Evolutionary conservation across 306 rosid species (phyloP).

Genomic region (Vigna trinervia): DNA sequence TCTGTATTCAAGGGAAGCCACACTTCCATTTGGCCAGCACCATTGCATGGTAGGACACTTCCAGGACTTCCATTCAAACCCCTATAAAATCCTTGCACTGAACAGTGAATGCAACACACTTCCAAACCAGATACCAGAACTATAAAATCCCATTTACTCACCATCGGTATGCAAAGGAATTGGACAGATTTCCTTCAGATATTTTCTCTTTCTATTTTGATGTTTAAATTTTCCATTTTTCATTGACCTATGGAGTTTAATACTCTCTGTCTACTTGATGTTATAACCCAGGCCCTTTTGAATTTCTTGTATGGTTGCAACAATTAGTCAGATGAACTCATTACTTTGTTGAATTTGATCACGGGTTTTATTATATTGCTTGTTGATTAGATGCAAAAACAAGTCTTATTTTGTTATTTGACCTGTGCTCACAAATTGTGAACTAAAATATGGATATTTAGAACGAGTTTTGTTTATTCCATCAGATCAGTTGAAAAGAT

Average conservation of each 20-base stretch:
- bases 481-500: conserved; percentile 12
- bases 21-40: no score
- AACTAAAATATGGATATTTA: conserved; percentile 29
- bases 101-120: background rate
- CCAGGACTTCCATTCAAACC: background rate
- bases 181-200: no score
- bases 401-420: conserved; percentile 17
- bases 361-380: background rate
- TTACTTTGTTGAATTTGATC: conserved; percentile 3
- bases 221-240: no score
- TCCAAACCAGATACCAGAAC: background rate
- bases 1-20: no score
- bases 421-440: background rate
- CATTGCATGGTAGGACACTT: no score
- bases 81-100: background rate
- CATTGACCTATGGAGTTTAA: background rate
- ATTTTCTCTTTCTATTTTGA: no score
- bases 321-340: conserved; percentile 2
- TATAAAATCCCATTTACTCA: no score
- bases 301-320: background rate
- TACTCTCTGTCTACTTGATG: conserved; percentile 5
- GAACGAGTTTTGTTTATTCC: background rate
- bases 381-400: background rate
- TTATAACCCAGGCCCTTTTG: background rate
- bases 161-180: no score